Conservation (phyloP, 148 eudicot species). For the Rhododendron simsii region DNA sequence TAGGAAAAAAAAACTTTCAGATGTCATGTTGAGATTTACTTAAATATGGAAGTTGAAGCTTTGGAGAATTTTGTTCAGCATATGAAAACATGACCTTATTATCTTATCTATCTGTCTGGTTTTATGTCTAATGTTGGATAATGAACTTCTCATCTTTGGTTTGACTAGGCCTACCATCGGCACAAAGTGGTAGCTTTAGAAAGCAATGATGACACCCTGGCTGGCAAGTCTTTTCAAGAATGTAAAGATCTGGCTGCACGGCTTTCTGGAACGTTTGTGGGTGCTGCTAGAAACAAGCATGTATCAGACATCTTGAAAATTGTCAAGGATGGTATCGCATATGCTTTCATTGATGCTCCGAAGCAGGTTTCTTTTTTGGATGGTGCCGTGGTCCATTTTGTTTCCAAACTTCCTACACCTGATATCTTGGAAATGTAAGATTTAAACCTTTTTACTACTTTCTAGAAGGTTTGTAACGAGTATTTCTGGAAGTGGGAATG, state of each 20-base stretch:
- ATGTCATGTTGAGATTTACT: background rate
- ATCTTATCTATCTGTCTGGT: slow-evolving; percentile 6
- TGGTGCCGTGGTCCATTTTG: slow-evolving; percentile 63
- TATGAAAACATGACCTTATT: background rate
- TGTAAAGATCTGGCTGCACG: slow-evolving; percentile 77
- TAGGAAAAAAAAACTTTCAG: background rate
- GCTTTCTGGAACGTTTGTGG: slow-evolving; percentile 68
- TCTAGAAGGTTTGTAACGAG: background rate
- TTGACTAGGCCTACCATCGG: slow-evolving; percentile 66
- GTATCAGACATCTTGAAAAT: slow-evolving; percentile 66
- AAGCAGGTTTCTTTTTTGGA: slow-evolving; percentile 67
- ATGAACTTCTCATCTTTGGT: slow-evolving; percentile 7
- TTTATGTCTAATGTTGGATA: slow-evolving; percentile 2
- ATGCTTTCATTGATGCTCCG: slow-evolving; percentile 72
- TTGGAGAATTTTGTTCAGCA: slow-evolving; percentile 5
- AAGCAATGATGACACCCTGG: slow-evolving; percentile 37
- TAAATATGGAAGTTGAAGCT: background rate
- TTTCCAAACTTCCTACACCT: slow-evolving; percentile 63
- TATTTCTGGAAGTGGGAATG: background rate
- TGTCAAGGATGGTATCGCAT: slow-evolving; percentile 70
- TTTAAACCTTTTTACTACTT: background rate
- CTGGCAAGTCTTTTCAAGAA: slow-evolving; percentile 54
- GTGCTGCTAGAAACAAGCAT: slow-evolving; percentile 73
- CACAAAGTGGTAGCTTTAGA: slow-evolving; percentile 35
- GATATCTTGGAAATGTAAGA: slow-evolving; percentile 82